Conservation (phyloP, 495 filamentous ascomycete species). For the Apodospora peruviana region DNA sequence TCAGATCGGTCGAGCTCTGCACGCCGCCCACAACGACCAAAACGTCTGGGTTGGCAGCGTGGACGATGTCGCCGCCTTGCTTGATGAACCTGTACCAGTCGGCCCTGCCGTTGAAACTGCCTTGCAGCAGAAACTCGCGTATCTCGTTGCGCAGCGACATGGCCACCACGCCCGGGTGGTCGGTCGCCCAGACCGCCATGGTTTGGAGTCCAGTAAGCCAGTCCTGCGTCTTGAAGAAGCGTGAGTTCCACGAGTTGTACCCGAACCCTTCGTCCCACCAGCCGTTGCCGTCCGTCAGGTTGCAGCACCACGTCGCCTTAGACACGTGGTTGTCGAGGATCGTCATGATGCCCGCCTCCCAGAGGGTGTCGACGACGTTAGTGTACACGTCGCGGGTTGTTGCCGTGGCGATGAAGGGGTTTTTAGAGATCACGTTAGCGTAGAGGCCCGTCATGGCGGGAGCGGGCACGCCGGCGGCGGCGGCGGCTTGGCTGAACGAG, state of each 20-base stretch:
- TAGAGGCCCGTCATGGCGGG: conserved; percentile 29
- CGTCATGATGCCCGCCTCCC: conserved; percentile 33
- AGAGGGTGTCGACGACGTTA: conserved; percentile 36
- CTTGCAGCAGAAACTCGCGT: conserved; percentile 37
- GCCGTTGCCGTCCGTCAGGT: conserved; percentile 45
- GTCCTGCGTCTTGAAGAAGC: conserved; percentile 39
- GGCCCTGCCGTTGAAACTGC: conserved; percentile 26
- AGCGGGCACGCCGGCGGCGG: conserved; percentile 23
- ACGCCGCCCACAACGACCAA: conserved; percentile 44
- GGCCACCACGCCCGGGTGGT: conserved; percentile 38
- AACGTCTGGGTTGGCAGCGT: conserved; percentile 36
- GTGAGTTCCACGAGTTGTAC: conserved; percentile 38
- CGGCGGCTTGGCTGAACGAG: conserved; percentile 35
- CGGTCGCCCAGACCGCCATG: conserved; percentile 34
- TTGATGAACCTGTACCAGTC: conserved; percentile 44
- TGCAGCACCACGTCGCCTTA: conserved; percentile 46
- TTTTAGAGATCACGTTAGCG: conserved; percentile 28
- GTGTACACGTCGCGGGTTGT: conserved; percentile 36
- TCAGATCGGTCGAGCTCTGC: conserved; percentile 37
- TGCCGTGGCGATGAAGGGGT: conserved; percentile 30
- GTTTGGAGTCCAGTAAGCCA: conserved; percentile 37
- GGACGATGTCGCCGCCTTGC: conserved; percentile 34
- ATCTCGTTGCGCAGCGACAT: conserved; percentile 47
- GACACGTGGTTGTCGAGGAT: conserved; percentile 49
- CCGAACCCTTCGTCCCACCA: conserved; percentile 45